Percentiles rank a stretch among this genome's conserved stretches.
These are phyloP conservation scores for Penicillium antarcticum DNA, from an alignment of 495 filamentous ascomycete species.

Conservation along the genomic window DNA sequence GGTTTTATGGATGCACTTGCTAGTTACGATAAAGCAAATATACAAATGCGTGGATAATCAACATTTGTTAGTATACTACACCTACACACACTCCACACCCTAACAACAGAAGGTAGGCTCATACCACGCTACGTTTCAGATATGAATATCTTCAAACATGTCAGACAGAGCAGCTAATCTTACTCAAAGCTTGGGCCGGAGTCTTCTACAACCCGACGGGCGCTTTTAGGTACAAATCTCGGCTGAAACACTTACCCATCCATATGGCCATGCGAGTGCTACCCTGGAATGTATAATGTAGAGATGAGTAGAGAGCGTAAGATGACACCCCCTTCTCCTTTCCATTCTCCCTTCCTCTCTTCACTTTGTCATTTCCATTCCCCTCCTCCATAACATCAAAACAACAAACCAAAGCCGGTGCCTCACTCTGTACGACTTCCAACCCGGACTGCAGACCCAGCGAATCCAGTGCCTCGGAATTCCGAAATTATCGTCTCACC, in stretches of 20 bases:
- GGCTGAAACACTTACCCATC: constrained; percentile 1
- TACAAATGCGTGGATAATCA: no score
- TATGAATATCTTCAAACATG: not conserved
- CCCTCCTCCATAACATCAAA: not conserved
- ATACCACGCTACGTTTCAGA: constrained; percentile 5
- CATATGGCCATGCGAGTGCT: not conserved
- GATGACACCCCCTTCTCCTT: not conserved
- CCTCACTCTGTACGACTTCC: constrained; percentile 7
- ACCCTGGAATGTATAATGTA: not conserved
- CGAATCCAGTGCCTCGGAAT: constrained; percentile 16
- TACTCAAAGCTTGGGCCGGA: not conserved
- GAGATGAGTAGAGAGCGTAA: not conserved
- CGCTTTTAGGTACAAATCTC: not conserved
- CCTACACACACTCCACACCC: not conserved
- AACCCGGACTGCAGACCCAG: constrained; percentile 5
- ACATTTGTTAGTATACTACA: not conserved
- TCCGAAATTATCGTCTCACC: constrained; percentile 11
- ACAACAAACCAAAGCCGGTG: not conserved
- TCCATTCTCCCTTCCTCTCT: not conserved
- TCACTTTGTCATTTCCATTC: not conserved
- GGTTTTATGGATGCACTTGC: not conserved
- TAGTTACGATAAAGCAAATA: no score
- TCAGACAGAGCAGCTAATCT: constrained; percentile 5
- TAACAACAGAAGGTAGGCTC: not conserved
- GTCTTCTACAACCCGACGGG: not conserved